Percentiles rank a stretch among this genome's conserved stretches.
phyloP scores from a whole-genome alignment of 2,329 filamentous ascomycete species.

The Verticillium longisporum region DNA sequence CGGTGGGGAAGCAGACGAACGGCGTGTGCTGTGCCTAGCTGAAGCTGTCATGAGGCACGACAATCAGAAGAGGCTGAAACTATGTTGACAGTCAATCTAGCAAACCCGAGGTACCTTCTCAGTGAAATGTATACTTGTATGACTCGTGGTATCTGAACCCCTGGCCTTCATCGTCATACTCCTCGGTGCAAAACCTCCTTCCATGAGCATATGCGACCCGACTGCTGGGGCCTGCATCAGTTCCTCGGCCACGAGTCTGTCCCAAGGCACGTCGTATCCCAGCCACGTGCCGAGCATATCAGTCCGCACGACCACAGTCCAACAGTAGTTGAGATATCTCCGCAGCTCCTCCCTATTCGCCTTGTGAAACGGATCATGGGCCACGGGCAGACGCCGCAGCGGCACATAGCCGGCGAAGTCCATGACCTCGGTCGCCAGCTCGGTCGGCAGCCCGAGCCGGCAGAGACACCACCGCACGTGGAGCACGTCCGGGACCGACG shows the following conservation, averaged over 20 bases:
- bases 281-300: constrained; percentile 8
- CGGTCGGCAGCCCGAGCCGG: constrained; percentile 9
- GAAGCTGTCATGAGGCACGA: too few species aligned
- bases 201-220: not conserved
- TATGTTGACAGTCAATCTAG: too few species aligned
- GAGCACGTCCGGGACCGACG: constrained; percentile 2
- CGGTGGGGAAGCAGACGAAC: too few species aligned
- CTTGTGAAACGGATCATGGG: constrained; percentile 13
- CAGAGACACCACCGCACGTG: constrained; percentile 4
- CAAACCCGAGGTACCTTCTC: too few species aligned
- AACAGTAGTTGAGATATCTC: constrained; percentile 19
- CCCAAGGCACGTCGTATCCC: not conserved
- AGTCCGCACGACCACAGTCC: constrained; percentile 17
- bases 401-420: constrained; percentile 7
- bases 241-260: not conserved
- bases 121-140: too few species aligned
- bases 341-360: constrained; percentile 15
- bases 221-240: not conserved
- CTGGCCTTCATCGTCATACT: too few species aligned
- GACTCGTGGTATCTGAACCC: too few species aligned
- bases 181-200: not conserved
- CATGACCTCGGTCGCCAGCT: constrained; percentile 11
- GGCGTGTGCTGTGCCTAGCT: too few species aligned
- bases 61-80: too few species aligned
- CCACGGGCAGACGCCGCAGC: constrained; percentile 4